Evolutionary conservation across 306 rosid species (phyloP).

Genomic region (barrel medic (Medicago truncatula)): DNA sequence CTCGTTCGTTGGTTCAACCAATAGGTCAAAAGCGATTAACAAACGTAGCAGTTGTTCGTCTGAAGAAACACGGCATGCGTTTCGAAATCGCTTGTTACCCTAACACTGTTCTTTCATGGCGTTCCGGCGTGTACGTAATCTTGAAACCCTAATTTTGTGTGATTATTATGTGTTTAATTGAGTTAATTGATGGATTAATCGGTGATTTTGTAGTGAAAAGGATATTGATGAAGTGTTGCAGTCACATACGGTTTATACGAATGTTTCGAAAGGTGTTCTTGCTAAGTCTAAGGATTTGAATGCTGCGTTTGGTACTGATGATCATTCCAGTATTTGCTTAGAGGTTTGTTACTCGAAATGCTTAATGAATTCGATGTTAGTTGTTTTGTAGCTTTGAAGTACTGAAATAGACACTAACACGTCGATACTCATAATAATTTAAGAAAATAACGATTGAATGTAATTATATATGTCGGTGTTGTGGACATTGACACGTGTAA

Average conservation of each 20-base stretch:
- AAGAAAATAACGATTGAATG: too few relatives aligned
- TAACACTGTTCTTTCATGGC: slow-evolving; percentile 97
- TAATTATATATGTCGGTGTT: too few relatives aligned
- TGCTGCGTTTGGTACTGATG: slow-evolving; percentile 85
- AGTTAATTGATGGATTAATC: neutral
- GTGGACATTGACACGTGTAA: too few relatives aligned
- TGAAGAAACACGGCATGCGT: slow-evolving; percentile 79
- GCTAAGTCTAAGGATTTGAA: slow-evolving; percentile 84
- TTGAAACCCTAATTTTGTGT: neutral
- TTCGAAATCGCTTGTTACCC: slow-evolving; percentile 94
- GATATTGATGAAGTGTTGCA: slow-evolving; percentile 94
- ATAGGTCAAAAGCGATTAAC: slow-evolving; percentile 95
- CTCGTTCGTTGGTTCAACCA: slow-evolving; percentile 80
- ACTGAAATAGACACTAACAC: too few relatives aligned
- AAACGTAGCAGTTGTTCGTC: slow-evolving; percentile 93
- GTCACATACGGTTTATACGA: slow-evolving; percentile 81
- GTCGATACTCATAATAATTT: too few relatives aligned
- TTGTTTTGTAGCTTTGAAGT: neutral
- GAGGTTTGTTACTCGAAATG: slow-evolving; percentile 48
- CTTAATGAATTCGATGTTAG: neutral
- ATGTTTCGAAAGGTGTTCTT: slow-evolving; percentile 94
- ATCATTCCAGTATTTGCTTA: slow-evolving; percentile 73
- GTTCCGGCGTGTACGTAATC: slow-evolving; percentile 74
- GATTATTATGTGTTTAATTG: neutral
- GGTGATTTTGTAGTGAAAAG: slow-evolving; percentile 66